Evolutionary conservation across 2,329 filamentous ascomycete species (phyloP), one percentile per base, ranked within the genome.

Genomic region (Apiospora koreana): DNA sequence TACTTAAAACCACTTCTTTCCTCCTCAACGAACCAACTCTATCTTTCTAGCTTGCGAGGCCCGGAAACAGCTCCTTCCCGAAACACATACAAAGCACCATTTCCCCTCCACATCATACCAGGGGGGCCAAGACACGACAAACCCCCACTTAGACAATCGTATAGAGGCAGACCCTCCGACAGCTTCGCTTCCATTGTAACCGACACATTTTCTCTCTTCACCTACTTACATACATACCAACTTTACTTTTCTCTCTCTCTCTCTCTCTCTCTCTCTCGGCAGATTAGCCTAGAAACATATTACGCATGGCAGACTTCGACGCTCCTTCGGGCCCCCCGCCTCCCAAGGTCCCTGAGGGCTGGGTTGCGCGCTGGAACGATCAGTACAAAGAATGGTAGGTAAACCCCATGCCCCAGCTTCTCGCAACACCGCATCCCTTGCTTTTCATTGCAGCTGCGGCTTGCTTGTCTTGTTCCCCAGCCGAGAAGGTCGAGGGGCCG

Each of bases 321-420:
- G 81, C 87, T 68, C 88, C 87, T 2, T 67, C 81, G 31, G 87
- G 87, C 31, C 88, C 88, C 65, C 87, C 88, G 74, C 87, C 88
- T 67, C 87, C 87, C 72, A 86, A 83, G 78, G 86, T 88, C 1
- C 94, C 93, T 2, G 92, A 93, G 76, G 94, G 94, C 76, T 98
- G 94, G 93, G 91, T 93, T 77, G 92, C 92, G 14, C 89, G 94
- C 74, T 97, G 91, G 89, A 96, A 97, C 81, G 90, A 92, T 0
- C 91, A 96, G 78, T 97, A 97, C 84, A 92, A 92, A 77, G 92
- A 96, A 87, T 97, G 93, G 77, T 77, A 68, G 71, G 67, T 66
- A 5, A 38, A 62, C 28, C 9, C n/a, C 54, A 31, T 23, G 18
- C 3, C 10, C 18, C 21, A n/a, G 16, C 50, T 58, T 58, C 16